These are phyloP conservation scores for Malus orientalis DNA, from an alignment of 306 rosid species.

Conservation along the genomic window DNA sequence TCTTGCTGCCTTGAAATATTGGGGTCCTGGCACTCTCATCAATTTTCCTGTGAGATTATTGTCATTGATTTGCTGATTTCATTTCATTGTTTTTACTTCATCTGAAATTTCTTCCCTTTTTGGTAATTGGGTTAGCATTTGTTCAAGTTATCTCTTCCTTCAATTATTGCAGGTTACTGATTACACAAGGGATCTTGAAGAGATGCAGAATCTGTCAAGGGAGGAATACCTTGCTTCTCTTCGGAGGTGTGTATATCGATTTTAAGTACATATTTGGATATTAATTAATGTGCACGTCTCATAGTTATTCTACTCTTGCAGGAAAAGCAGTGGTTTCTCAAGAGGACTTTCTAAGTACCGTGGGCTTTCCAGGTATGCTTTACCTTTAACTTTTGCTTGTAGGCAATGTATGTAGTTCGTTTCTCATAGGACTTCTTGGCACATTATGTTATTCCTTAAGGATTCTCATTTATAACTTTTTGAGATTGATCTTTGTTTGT, in stretches of 20 bases:
- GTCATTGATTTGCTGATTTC: neutral
- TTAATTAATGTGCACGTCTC: slow-evolving; percentile 32
- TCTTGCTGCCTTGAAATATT: slow-evolving; percentile 95
- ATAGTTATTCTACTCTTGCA: slow-evolving; percentile 34
- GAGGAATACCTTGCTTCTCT: slow-evolving; percentile 94
- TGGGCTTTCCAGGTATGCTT: slow-evolving; percentile 75
- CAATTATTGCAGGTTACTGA: slow-evolving; percentile 73
- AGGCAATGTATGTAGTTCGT: neutral
- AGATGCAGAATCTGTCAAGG: slow-evolving; percentile 89
- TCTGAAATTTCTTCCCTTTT: neutral
- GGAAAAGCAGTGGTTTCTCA: slow-evolving; percentile 99
- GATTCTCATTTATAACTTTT: neutral
- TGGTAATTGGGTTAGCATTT: neutral
- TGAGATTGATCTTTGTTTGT: neutral
- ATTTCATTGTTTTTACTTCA: neutral
- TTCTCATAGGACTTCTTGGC: neutral
- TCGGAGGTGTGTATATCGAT: slow-evolving; percentile 47
- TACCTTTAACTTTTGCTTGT: slow-evolving; percentile 14
- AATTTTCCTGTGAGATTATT: slow-evolving; percentile 79
- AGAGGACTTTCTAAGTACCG: slow-evolving; percentile 87
- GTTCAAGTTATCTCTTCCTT: neutral
- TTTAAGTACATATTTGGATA: slow-evolving; percentile 9
- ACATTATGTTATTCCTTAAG: neutral
- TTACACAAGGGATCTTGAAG: slow-evolving; percentile 94
- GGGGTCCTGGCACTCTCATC: slow-evolving; percentile 99